phyloP scores from a whole-genome alignment of 305 asterid species.

The Andrographis paniculata region DNA sequence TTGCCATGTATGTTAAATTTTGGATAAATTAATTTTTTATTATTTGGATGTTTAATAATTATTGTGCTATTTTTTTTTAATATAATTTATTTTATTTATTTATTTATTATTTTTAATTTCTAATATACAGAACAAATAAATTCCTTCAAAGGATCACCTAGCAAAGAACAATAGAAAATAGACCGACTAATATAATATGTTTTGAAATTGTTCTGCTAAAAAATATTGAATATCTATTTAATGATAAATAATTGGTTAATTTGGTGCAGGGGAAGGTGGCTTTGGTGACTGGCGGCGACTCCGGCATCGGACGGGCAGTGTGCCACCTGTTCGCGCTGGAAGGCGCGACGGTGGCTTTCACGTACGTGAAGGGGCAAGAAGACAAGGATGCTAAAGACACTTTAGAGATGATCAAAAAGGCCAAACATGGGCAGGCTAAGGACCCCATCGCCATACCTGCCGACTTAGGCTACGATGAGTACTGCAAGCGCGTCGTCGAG shows the following conservation, averaged over 20 bases:
- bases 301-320: slow-evolving; percentile 80
- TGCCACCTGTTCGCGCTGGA: slow-evolving; percentile 54
- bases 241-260: too few relatives aligned
- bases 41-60: not conserved
- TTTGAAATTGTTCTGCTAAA: too few relatives aligned
- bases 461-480: slow-evolving; percentile 66
- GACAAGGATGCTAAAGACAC: slow-evolving; percentile 71
- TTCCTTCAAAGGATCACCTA: too few relatives aligned
- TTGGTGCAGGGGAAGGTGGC: slow-evolving; percentile 69
- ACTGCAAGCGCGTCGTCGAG: slow-evolving; percentile 61
- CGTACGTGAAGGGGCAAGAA: slow-evolving; percentile 63
- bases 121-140: too few relatives aligned
- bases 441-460: slow-evolving; percentile 58
- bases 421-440: slow-evolving; percentile 39
- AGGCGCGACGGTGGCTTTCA: slow-evolving; percentile 79
- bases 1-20: too few relatives aligned
- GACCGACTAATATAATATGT: too few relatives aligned
- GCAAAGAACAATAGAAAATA: too few relatives aligned
- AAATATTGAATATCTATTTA: too few relatives aligned
- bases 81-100: too few relatives aligned
- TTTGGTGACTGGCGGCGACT: slow-evolving; percentile 69
- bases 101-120: too few relatives aligned
- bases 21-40: too few relatives aligned
- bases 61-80: too few relatives aligned
- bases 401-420: slow-evolving; percentile 30